These are phyloP conservation scores for Toxicodendron radicans DNA, from an alignment of 345 rosid genomes.

Conservation along the genomic window DNA sequence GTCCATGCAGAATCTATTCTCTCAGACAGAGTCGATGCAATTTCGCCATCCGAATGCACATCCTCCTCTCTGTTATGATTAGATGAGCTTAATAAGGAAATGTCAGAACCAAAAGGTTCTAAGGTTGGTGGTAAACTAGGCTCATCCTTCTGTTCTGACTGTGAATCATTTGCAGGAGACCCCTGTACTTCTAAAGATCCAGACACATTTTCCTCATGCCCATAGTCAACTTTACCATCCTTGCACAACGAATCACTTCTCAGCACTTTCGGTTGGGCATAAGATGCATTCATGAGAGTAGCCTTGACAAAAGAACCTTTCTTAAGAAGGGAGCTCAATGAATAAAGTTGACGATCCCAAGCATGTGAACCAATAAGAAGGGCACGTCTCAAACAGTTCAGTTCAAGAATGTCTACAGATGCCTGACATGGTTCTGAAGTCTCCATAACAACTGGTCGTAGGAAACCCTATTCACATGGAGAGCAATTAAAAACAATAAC, in stretches of 20 bases:
- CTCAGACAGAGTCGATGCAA: constrained; percentile 68
- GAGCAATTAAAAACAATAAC: constrained; percentile 3
- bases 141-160: constrained; percentile 29
- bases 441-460: constrained; percentile 52
- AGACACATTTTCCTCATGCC: constrained; percentile 24
- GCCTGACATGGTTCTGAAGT: constrained; percentile 35
- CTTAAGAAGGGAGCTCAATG: constrained; percentile 60
- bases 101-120: constrained; percentile 28
- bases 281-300: constrained; percentile 33
- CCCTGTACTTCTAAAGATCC: constrained; percentile 33
- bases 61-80: constrained; percentile 36
- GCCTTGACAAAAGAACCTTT: constrained; percentile 41
- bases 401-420: constrained; percentile 73
- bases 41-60: constrained; percentile 43
- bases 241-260: constrained; percentile 25
- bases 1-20: constrained; percentile 99
- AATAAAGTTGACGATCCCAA: constrained; percentile 78
- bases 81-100: constrained; percentile 25
- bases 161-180: constrained; percentile 27
- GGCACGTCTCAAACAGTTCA: constrained; percentile 64
- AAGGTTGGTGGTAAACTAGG: constrained; percentile 16
- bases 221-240: constrained; percentile 30
- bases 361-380: constrained; percentile 70
- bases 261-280: constrained; percentile 31
- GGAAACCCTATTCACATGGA: constrained; percentile 48